These are phyloP conservation scores for Populus deltoides DNA, from an alignment of 345 rosid species.

Conservation along the genomic window DNA sequence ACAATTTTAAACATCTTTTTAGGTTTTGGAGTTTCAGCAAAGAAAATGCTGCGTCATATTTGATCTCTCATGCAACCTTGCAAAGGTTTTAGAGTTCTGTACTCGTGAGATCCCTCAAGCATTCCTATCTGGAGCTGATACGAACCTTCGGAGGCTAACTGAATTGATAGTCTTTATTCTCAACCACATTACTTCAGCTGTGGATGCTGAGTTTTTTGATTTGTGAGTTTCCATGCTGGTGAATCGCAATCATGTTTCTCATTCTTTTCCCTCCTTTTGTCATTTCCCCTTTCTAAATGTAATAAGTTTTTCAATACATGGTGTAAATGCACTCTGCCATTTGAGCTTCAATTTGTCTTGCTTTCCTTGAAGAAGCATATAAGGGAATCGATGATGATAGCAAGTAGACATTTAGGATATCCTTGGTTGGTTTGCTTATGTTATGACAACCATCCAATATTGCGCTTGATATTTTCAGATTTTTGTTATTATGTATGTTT, in stretches of 20 bases:
- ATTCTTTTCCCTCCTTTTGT: neutral
- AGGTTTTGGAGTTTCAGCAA: constrained; percentile 85
- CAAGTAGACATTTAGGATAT: neutral
- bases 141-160: constrained; percentile 86
- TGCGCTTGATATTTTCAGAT: neutral
- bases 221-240: constrained; percentile 49
- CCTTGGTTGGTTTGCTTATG: neutral
- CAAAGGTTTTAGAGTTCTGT: constrained; percentile 89
- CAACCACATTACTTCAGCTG: constrained; percentile 74
- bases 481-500: neutral
- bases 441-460: neutral
- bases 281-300: neutral
- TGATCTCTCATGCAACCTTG: constrained; percentile 91
- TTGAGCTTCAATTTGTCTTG: neutral
- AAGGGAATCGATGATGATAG: neutral
- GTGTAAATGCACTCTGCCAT: neutral
- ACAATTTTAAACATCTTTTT: constrained; percentile 12
- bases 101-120: constrained; percentile 78
- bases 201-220: constrained; percentile 86
- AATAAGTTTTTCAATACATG: neutral
- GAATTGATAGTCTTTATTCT: constrained; percentile 81
- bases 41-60: constrained; percentile 84
- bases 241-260: neutral
- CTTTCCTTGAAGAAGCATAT: neutral
- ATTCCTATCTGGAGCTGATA: constrained; percentile 72